These are phyloP conservation scores for Neltuma alba DNA, from an alignment of 306 rosid species.

Conservation along the genomic window DNA sequence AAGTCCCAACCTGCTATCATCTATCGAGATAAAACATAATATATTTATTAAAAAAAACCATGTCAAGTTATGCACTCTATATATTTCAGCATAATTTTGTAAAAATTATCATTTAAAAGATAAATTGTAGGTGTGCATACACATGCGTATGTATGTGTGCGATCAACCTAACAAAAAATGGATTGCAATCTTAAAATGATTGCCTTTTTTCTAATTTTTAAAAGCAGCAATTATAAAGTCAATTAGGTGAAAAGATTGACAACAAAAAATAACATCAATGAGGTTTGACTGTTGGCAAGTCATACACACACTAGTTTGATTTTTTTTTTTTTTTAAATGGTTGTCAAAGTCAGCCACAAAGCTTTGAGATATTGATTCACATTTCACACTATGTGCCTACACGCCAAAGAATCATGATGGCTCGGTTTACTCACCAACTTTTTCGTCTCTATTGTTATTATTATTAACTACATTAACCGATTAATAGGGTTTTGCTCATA, in stretches of 20 bases:
- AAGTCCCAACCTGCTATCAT: no score
- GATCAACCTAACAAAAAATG: background rate
- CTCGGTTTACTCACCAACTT: conserved; percentile 38
- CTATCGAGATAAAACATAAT: background rate
- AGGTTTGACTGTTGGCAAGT: background rate
- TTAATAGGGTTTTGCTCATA: background rate
- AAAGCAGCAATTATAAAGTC: background rate
- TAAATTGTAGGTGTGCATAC: no score
- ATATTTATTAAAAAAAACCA: no score
- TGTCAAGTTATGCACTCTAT: no score
- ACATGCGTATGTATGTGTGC: no score
- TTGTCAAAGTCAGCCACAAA: conserved; percentile 56
- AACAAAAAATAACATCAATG: background rate
- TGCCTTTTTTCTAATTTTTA: background rate
- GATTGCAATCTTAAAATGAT: background rate
- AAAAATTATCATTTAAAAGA: no score
- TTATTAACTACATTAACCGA: conserved; percentile 16
- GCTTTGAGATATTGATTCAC: conserved; percentile 29
- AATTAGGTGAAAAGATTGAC: background rate
- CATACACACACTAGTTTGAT: conserved; percentile 4
- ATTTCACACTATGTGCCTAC: conserved; percentile 39
- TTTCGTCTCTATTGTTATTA: conserved; percentile 26
- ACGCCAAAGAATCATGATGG: conserved; percentile 40
- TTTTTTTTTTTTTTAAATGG: background rate
- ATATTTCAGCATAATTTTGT: no score